phyloP scores from a whole-genome alignment of 805 yeast species.

The Kuraishia hungarica region DNA sequence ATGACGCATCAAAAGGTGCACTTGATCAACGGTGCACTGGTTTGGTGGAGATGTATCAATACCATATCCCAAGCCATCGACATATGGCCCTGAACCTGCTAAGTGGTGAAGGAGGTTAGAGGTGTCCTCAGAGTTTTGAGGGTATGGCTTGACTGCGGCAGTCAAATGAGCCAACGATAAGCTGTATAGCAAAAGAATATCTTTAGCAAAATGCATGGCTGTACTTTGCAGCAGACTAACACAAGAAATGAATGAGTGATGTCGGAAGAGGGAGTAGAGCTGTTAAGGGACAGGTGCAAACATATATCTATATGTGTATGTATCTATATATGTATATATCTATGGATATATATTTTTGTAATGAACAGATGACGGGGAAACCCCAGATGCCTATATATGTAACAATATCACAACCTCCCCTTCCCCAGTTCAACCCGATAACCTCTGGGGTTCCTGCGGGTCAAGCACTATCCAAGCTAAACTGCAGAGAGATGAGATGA shows the following conservation, averaged over 20 bases:
- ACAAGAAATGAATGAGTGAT: too few species aligned
- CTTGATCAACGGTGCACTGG: conserved; percentile 52
- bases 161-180: background rate
- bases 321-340: too few species aligned
- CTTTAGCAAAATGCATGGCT: background rate
- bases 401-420: too few species aligned
- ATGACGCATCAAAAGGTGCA: conserved; percentile 65
- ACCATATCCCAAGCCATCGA: conserved; percentile 43
- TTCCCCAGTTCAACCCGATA: background rate
- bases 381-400: too few species aligned
- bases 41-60: conserved; percentile 38
- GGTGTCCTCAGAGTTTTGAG: conserved; percentile 28
- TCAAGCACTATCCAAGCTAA: background rate
- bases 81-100: conserved; percentile 53
- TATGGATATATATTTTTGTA: too few species aligned
- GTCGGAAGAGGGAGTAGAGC: too few species aligned
- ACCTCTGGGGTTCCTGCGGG: background rate
- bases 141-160: background rate
- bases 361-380: too few species aligned
- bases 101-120: conserved; percentile 39
- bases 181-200: background rate
- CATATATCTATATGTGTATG: too few species aligned
- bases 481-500: background rate
- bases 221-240: background rate
- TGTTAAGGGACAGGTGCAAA: too few species aligned